Evolutionary conservation across 2,329 filamentous ascomycete species (phyloP), one percentile per base, ranked within the genome.

Genomic region (Xylariaceae sp.): DNA sequence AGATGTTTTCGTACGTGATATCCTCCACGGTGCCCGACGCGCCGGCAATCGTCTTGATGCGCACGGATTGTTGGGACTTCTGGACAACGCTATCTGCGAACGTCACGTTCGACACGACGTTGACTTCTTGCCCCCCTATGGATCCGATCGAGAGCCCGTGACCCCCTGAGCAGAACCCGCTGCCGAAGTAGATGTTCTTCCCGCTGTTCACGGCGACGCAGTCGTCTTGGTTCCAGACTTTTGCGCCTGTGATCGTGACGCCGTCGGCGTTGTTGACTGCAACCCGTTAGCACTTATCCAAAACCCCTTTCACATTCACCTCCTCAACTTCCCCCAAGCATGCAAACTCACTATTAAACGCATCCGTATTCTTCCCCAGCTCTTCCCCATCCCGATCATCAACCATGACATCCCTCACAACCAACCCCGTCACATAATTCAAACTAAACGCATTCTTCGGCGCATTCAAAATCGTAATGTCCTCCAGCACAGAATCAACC

Each of bases 121-220:
- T 86, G 72, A 59, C 57, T 1, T 51, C 55, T 52, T 58, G 61
- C 0, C 53, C 57, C 2, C 60, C 64, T 52, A 62, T 56, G 15
- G 62, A 64, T 48, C 65, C 64, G 30, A 65, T 66, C 15, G 60
- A 66, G 10, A 86, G 73, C 55, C 82, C 83, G 67, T 83, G 81
- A 11, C 80, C 80, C 17, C 79, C 79, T 1, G 74, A 74, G 70
- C 80, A 82, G 18, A 75, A 74, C 17, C 75, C 75, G 45, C 73
- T 73, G 3, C 71, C 71, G 65, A 80, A 76, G 18, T 69, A 67
- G 58, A 76, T 75, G 63, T 71, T 73, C 49, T 66, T 77, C 55
- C 82, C 82, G 4, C 79, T 82, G 74, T 84, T 85, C 66, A 85
- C 72, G 37, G 82, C 82, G 7, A 84, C 71, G 66, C 82, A 85